These are phyloP conservation scores for Petasospora fabianii DNA, from an alignment of 1,139 yeast species.

Conservation along the genomic window DNA sequence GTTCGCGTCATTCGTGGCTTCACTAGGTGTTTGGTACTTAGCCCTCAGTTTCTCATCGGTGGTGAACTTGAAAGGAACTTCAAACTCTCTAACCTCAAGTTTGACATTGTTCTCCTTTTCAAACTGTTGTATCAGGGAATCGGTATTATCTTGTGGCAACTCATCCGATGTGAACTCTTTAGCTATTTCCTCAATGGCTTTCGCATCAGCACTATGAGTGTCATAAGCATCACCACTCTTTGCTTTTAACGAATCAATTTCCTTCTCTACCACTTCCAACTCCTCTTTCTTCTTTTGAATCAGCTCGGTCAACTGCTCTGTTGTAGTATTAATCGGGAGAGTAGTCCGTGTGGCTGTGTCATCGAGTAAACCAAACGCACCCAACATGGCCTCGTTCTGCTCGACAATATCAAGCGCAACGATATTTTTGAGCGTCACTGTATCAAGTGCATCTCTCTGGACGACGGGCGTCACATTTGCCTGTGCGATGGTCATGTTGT, in stretches of 20 bases:
- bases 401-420: constrained; percentile 26
- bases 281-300: constrained; percentile 9
- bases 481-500: constrained; percentile 23
- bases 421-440: constrained; percentile 25
- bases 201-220: neutral
- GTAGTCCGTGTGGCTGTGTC: constrained; percentile 11
- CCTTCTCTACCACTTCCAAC: constrained; percentile 3
- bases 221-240: neutral
- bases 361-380: constrained; percentile 22
- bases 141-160: constrained; percentile 22
- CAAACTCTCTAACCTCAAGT: constrained; percentile 11
- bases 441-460: constrained; percentile 17
- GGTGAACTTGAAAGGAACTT: neutral
- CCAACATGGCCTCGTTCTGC: constrained; percentile 22
- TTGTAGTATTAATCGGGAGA: constrained; percentile 8
- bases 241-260: constrained; percentile 2
- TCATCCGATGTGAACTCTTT: too few relatives aligned
- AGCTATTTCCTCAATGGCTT: constrained; percentile 17
- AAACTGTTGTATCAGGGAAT: constrained; percentile 13
- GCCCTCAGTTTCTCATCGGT: neutral
- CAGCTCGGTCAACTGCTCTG: constrained; percentile 8
- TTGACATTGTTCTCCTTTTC: constrained; percentile 18
- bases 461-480: constrained; percentile 20
- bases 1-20: constrained; percentile 1
- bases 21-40: neutral